phyloP scores from a whole-genome alignment of 345 rosid species.

The Lagerstroemia speciosa region DNA sequence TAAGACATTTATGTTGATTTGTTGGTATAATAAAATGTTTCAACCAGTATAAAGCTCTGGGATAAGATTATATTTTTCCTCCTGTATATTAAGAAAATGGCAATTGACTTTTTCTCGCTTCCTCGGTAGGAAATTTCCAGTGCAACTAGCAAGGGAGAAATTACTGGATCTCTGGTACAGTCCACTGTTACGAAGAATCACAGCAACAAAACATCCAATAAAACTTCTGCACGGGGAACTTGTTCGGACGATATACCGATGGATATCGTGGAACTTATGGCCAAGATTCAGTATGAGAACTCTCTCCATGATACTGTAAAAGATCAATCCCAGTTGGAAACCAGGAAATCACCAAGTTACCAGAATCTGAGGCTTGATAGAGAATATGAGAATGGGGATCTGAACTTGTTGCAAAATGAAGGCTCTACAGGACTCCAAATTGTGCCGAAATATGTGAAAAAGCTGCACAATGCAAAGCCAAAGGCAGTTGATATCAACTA shows the following conservation, averaged over 20 bases:
- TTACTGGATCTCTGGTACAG: conserved; percentile 27
- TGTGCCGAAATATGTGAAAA: conserved; percentile 28
- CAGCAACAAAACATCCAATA: conserved; percentile 29
- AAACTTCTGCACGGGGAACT: conserved; percentile 38
- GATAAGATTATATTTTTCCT: conserved; percentile 4
- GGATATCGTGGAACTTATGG: conserved; percentile 95
- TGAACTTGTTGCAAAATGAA: conserved; percentile 33
- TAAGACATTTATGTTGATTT: background rate
- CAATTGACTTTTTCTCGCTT: conserved; percentile 13
- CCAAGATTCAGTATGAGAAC: conserved; percentile 82
- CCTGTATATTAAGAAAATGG: conserved; percentile 9
- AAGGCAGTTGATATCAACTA: conserved; percentile 25
- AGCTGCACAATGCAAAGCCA: conserved; percentile 30
- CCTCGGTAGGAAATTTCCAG: conserved; percentile 47
- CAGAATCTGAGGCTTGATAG: conserved; percentile 36
- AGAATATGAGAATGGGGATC: conserved; percentile 27
- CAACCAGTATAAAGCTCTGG: background rate
- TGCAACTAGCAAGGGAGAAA: conserved; percentile 34
- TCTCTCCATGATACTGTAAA: conserved; percentile 60
- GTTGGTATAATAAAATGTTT: background rate
- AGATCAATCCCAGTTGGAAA: conserved; percentile 31
- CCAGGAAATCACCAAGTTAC: conserved; percentile 21
- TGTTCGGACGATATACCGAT: conserved; percentile 71
- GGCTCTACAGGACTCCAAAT: conserved; percentile 28
- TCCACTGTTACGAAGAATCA: conserved; percentile 22